These are phyloP conservation scores for Zoysia pacifica DNA, from an alignment of 176 grass and related monocot genomes.

Conservation along the genomic window DNA sequence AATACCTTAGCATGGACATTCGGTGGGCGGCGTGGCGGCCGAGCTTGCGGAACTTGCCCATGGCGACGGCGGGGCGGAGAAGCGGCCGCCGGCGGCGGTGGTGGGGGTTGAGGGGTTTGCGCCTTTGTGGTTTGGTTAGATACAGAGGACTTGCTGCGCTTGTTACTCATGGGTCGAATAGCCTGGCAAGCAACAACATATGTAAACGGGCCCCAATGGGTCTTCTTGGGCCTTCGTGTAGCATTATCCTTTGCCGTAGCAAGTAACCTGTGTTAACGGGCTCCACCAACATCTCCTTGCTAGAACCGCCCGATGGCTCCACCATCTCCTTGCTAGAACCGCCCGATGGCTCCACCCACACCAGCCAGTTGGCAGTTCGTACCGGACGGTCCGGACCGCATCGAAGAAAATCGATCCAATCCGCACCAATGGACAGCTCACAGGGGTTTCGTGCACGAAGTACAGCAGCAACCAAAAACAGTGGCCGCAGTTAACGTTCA, in stretches of 20 bases:
- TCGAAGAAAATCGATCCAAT: not conserved
- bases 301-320: too few relatives aligned
- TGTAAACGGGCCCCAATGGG: too few relatives aligned
- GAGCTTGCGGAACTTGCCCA: conserved; percentile 80
- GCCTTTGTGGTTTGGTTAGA: too few relatives aligned
- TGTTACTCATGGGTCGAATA: too few relatives aligned
- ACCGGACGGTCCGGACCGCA: not conserved
- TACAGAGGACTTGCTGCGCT: too few relatives aligned
- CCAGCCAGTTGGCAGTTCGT: not conserved
- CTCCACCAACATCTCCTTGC: too few relatives aligned
- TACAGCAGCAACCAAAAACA: not conserved
- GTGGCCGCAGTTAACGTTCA: not conserved
- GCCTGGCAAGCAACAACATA: too few relatives aligned
- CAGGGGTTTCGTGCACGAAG: not conserved
- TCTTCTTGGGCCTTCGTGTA: too few relatives aligned
- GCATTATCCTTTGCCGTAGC: too few relatives aligned
- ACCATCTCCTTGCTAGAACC: too few relatives aligned
- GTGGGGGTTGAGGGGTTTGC: conserved; percentile 27
- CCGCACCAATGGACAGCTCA: not conserved
- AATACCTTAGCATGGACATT: conserved; percentile 75
- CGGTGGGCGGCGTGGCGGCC: conserved; percentile 61
- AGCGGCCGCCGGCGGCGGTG: not conserved
- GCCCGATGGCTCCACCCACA: too few relatives aligned
- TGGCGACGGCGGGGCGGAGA: conserved; percentile 24
- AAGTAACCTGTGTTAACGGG: too few relatives aligned